phyloP scores from a whole-genome alignment of 176 grass and related monocot genomes.

The Themeda triandra region DNA sequence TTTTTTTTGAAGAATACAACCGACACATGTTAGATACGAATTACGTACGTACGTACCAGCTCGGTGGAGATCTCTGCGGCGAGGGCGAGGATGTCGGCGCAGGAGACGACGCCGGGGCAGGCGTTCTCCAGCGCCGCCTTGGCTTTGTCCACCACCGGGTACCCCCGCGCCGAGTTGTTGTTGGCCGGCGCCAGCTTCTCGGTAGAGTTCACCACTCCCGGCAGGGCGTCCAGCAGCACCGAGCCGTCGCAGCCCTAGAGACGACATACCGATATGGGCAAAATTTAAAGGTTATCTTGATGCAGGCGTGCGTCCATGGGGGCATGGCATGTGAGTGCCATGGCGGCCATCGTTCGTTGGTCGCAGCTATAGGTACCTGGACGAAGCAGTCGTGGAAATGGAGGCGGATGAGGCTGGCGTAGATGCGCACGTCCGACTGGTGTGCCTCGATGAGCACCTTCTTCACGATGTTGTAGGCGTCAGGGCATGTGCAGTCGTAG shows the following conservation, averaged over 20 bases:
- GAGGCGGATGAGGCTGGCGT: slow-evolving; percentile 71
- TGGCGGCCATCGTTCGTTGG: no score
- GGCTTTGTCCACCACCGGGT: slow-evolving; percentile 49
- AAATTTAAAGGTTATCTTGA: no score
- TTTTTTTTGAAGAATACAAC: no score
- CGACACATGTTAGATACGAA: no score
- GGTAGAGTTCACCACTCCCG: slow-evolving; percentile 16
- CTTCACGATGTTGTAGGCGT: slow-evolving; percentile 54
- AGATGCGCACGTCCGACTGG: slow-evolving; percentile 50
- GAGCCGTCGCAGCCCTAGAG: slow-evolving; percentile 75
- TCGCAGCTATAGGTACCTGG: slow-evolving; percentile 14
- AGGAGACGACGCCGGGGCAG: slow-evolving; percentile 80
- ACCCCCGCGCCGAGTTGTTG: slow-evolving; percentile 56
- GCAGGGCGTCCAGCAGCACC: slow-evolving; percentile 53
- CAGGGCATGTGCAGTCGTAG: slow-evolving; percentile 57
- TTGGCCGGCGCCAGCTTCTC: slow-evolving; percentile 64
- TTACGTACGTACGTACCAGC: slow-evolving; percentile 48
- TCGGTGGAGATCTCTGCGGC: slow-evolving; percentile 69
- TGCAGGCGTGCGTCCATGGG: no score
- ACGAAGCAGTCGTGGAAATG: slow-evolving; percentile 97
- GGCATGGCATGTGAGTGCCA: neutral
- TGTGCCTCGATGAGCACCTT: slow-evolving; percentile 52
- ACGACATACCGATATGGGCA: neutral
- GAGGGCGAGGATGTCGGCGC: slow-evolving; percentile 87
- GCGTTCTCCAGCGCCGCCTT: slow-evolving; percentile 60